Percentiles rank a stretch among this genome's conserved stretches.
These are phyloP conservation scores for Eucalyptus globulus DNA, from an alignment of 345 rosid species.

Conservation along the genomic window DNA sequence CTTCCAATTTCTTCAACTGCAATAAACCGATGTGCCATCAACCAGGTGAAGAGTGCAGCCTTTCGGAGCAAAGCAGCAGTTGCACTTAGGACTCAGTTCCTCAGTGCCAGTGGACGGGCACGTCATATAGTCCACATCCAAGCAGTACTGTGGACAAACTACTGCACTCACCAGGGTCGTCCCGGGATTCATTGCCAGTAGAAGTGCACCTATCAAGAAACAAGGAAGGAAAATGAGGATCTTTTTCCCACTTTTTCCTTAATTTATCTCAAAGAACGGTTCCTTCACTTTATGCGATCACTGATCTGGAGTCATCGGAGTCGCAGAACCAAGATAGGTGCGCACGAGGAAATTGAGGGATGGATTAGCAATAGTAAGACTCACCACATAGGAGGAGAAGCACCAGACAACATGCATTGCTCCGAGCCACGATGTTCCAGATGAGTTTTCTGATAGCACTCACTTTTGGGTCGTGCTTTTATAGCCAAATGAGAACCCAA, in stretches of 20 bases:
- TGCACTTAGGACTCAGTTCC: slow-evolving; percentile 26
- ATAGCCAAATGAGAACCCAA: background rate
- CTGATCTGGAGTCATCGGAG: background rate
- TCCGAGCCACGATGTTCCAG: background rate
- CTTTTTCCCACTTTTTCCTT: background rate
- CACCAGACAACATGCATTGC: background rate
- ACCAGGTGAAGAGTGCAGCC: slow-evolving; percentile 39
- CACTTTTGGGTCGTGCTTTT: background rate
- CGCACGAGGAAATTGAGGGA: background rate
- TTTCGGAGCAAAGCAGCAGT: slow-evolving; percentile 42
- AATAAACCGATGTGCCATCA: slow-evolving; percentile 11
- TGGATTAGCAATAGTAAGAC: background rate
- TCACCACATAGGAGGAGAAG: background rate
- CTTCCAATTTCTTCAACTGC: background rate
- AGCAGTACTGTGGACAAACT: slow-evolving; percentile 15
- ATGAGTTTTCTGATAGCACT: background rate
- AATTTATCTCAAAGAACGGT: background rate
- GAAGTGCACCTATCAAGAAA: background rate
- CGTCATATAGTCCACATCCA: slow-evolving; percentile 37
- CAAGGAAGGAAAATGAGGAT: background rate
- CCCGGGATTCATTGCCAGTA: background rate
- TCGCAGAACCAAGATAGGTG: background rate
- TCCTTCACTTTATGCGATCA: background rate
- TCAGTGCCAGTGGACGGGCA: slow-evolving; percentile 18
- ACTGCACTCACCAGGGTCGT: background rate